phyloP scores from a whole-genome alignment of 2,329 filamentous ascomycete species.

The Corniculantispora saksenae region DNA sequence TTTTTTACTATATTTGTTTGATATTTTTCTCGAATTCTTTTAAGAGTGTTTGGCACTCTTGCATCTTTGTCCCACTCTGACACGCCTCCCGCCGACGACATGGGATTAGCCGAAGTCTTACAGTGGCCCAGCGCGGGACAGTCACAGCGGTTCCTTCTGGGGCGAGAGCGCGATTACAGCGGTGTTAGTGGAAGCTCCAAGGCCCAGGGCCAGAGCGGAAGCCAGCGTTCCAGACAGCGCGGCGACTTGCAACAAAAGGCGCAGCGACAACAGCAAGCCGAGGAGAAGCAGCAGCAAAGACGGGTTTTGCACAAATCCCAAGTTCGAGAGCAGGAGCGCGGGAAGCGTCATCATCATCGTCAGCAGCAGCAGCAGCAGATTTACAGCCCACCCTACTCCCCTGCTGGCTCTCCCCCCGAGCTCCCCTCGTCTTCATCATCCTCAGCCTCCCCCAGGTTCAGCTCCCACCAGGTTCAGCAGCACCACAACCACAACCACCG shows the following conservation, averaged over 20 bases:
- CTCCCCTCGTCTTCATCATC: neutral
- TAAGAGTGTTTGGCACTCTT: no score
- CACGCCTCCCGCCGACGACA: neutral
- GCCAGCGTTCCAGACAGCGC: neutral
- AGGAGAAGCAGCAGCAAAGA: neutral
- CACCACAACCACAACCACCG: no score
- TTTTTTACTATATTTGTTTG: neutral
- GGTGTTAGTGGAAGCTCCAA: neutral
- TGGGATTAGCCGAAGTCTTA: constrained; percentile 14
- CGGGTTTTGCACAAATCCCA: no score
- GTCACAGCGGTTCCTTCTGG: neutral
- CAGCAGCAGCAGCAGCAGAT: neutral
- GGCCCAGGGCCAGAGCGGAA: neutral
- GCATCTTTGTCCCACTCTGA: neutral
- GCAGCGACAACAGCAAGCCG: neutral
- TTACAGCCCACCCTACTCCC: neutral
- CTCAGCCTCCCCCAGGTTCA: neutral
- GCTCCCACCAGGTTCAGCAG: no score
- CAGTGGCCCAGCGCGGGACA: constrained; percentile 7
- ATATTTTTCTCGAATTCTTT: neutral
- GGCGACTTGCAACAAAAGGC: neutral
- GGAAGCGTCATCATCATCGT: neutral
- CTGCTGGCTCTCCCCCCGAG: neutral
- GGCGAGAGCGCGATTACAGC: constrained; percentile 8
- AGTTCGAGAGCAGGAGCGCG: neutral